phyloP scores from a whole-genome alignment of 495 filamentous ascomycete genomes.

The Trichoderma virens region DNA sequence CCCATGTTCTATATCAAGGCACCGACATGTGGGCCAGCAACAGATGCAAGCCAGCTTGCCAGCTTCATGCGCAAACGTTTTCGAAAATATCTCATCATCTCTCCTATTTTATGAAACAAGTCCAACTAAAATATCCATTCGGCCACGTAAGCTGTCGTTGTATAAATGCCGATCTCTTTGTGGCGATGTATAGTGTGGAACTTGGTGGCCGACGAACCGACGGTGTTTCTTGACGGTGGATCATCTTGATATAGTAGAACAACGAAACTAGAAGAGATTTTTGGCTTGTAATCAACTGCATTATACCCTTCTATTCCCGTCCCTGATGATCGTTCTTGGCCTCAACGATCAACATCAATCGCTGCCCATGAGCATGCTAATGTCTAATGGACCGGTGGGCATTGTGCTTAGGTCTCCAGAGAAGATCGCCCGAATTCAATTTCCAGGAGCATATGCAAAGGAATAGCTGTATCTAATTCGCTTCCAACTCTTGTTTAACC shows the following conservation, averaged over 20 bases:
- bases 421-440: neutral
- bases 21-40: neutral
- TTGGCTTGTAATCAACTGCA: too few species aligned
- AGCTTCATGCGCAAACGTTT: neutral
- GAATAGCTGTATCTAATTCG: neutral
- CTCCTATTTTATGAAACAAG: slow-evolving; percentile 1
- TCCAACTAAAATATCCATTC: neutral
- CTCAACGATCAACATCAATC: neutral
- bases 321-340: neutral
- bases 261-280: neutral
- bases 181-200: neutral
- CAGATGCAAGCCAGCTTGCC: neutral
- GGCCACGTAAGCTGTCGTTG: neutral
- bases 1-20: neutral
- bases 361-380: neutral
- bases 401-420: too few species aligned
- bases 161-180: neutral
- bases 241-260: neutral
- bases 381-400: too few species aligned
- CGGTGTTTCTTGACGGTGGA: neutral
- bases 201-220: neutral
- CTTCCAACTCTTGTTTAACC: too few species aligned
- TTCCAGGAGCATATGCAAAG: neutral
- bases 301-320: neutral
- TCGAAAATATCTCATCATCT: neutral